Percentiles rank a stretch among this genome's conserved stretches.
These are phyloP conservation scores for Vachellia collinsii DNA, from an alignment of 306 rosid genomes.

Conservation along the genomic window DNA sequence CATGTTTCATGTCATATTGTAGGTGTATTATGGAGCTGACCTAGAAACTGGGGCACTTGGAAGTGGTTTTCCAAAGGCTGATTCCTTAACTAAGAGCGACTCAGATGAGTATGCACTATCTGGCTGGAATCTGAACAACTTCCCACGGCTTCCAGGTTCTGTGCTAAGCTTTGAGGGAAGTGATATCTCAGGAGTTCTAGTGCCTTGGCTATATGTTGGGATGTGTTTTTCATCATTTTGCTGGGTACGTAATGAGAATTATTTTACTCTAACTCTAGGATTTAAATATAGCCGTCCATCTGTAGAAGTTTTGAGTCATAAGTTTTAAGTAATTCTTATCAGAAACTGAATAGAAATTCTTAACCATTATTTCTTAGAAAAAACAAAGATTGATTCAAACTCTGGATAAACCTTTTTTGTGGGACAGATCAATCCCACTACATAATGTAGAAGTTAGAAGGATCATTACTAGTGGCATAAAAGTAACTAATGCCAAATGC, in stretches of 20 bases:
- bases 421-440: conserved; percentile 11
- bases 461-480: background rate
- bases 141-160: conserved; percentile 88
- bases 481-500: conserved; percentile 20
- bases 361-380: background rate
- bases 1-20: conserved; percentile 36
- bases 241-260: conserved; percentile 75
- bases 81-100: conserved; percentile 47
- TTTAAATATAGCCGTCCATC: conserved; percentile 4
- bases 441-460: conserved; percentile 1
- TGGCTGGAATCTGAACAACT: conserved; percentile 95
- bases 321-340: background rate
- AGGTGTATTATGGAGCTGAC: conserved; percentile 97
- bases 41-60: conserved; percentile 83
- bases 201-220: conserved; percentile 98
- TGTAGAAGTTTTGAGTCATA: background rate
- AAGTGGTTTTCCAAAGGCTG: conserved; percentile 91
- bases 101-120: conserved; percentile 62
- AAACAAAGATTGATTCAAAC: background rate
- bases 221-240: conserved; percentile 99
- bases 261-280: conserved; percentile 15
- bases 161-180: conserved; percentile 84
- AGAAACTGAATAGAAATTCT: conserved; percentile 3
- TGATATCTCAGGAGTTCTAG: conserved; percentile 94
- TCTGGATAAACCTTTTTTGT: background rate